Evolutionary conservation across 805 yeast genomes (phyloP), one percentile per base, ranked within the genome.

Genomic region (Middelhovenomyces tepae): DNA sequence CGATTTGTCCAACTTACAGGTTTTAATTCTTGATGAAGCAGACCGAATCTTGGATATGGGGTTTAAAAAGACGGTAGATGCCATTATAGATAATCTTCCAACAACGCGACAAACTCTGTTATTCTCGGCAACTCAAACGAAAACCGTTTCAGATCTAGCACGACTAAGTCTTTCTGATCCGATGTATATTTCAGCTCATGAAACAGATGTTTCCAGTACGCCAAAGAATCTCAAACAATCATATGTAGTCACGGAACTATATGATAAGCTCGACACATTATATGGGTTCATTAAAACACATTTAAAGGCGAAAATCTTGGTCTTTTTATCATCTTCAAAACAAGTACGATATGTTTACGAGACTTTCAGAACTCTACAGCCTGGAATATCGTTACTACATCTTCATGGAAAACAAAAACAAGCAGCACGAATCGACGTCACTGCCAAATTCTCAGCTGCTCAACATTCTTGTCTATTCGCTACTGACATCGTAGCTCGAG

Each of bases 11-110:
- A 83, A 82, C 50, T 59, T 86, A 40, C 89, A 86, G 56, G 71
- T 79, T 51, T 59, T 86, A 28, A 86, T 86, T 2, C 57, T 86
- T 33, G 96, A 86, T 56, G 96, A 86, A 56, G 95, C 95, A 0
- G 96, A 86, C 52, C 65, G 95, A 45, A 83, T 91, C 48, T 62
- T 86, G 47, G 96, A 86, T 57, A 83, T 87, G 94, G 95, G 95
- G 5, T 86, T 86, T 66, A 77, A 76, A 51, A 73, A 73, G 46
- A 80, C 91, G 27, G 59, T 86, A 40, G 95, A 87, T 53, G 79
- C 78, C 19, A 86, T 86, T 34, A 59, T 86, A 17, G 71, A 73
- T 29, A 84, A 80, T 53, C 60, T 86, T 39, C 93, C 95, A 1
- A 73, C 79, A 7, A 67, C 76, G 3, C 70, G 95, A 52, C 95